These are phyloP conservation scores for Gracilaria domingensis DNA, from an alignment of 23 red algal species.

Conservation along the genomic window DNA sequence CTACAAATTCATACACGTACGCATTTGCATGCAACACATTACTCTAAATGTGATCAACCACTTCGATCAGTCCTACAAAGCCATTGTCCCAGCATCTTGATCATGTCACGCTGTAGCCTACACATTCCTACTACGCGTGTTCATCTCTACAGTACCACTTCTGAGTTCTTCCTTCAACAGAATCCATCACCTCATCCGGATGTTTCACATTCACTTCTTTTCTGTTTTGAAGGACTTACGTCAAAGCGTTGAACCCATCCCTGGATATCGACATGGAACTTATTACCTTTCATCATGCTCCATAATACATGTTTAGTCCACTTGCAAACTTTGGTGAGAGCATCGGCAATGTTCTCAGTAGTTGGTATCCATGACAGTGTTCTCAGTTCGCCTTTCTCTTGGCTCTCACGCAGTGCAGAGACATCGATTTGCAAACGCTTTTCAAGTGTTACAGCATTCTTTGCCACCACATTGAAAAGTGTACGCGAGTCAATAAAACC, in stretches of 20 bases:
- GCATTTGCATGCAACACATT: too few relatives aligned
- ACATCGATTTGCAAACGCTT: constrained; percentile 28
- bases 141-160: too few relatives aligned
- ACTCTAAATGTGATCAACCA: too few relatives aligned
- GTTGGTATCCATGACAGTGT: constrained; percentile 10
- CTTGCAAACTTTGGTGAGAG: background rate
- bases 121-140: too few relatives aligned
- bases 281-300: background rate
- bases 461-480: constrained; percentile 18
- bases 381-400: constrained; percentile 4
- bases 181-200: too few relatives aligned
- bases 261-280: background rate
- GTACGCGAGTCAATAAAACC: constrained; percentile 24
- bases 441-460: constrained; percentile 18
- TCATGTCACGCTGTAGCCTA: too few relatives aligned
- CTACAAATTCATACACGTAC: too few relatives aligned
- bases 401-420: constrained; percentile 14
- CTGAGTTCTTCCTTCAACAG: too few relatives aligned
- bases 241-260: background rate
- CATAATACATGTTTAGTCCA: background rate
- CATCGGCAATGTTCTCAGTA: constrained; percentile 10
- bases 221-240: background rate
- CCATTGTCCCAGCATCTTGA: too few relatives aligned
- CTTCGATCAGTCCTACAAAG: too few relatives aligned
- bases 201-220: background rate